A percentile compares a stretch with the other conserved stretches of the same genome.
Conservation (phyloP, 192 early-diverging fungal species). For the Backusella tarrabulga region DNA sequence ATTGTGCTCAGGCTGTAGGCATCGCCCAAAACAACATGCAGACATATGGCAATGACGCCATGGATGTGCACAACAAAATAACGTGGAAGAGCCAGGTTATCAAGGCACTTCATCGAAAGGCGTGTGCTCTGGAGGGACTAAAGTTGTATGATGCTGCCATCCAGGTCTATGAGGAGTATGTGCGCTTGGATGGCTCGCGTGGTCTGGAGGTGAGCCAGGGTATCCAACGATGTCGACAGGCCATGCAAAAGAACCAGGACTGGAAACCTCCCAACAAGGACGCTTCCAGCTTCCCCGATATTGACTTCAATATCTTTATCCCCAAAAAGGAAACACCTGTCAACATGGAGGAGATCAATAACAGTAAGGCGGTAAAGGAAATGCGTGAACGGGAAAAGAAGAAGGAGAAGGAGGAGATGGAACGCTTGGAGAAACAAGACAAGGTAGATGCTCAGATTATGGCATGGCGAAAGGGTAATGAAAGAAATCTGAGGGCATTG, state of each 20-base stretch:
- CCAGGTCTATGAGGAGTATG: conserved; percentile 52
- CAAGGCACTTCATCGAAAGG: conserved; percentile 78
- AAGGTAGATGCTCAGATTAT: conserved; percentile 72
- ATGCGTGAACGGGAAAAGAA: conserved; percentile 72
- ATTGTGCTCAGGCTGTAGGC: conserved; percentile 56
- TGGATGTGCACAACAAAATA: conserved; percentile 2
- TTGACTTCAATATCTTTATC: conserved; percentile 29
- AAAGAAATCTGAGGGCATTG: conserved; percentile 89
- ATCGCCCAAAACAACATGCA: conserved; percentile 25
- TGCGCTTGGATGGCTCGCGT: conserved; percentile 29
- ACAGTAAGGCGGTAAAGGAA: conserved; percentile 59
- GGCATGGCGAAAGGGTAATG: conserved; percentile 82
- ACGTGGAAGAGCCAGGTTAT: conserved; percentile 56
- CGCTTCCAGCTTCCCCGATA: conserved; percentile 12
- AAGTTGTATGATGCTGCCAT: conserved; percentile 78
- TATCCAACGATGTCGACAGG: conserved; percentile 43
- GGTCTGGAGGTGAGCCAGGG: conserved; percentile 41
- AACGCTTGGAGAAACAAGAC: conserved; percentile 73
- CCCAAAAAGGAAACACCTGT: neutral
- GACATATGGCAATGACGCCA: conserved; percentile 17
- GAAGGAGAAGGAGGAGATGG: conserved; percentile 71
- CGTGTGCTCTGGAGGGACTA: conserved; percentile 74
- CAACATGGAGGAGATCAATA: neutral
- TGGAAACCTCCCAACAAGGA: neutral
- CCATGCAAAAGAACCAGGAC: conserved; percentile 10